phyloP scores from a whole-genome alignment of 23 red algal species.

The Gracilaria vermiculophylla region DNA sequence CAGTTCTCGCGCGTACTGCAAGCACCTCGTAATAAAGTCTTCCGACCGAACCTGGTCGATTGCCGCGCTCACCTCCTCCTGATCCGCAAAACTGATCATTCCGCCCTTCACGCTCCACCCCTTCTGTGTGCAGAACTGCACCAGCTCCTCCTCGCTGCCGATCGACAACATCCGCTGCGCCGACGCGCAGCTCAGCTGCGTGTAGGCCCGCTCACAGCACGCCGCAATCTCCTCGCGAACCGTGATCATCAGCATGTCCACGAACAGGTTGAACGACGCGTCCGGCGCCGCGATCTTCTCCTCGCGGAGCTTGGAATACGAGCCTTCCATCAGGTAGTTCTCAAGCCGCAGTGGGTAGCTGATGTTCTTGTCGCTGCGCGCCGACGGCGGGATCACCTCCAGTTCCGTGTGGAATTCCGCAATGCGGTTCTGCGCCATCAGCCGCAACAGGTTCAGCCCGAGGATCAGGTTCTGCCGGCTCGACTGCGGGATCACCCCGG shows the following conservation, averaged over 20 bases:
- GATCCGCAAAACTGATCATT: constrained; percentile 49
- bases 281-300: constrained; percentile 60
- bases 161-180: constrained; percentile 72
- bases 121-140: constrained; percentile 30
- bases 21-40: constrained; percentile 77
- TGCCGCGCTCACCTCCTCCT: constrained; percentile 11
- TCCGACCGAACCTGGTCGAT: constrained; percentile 53
- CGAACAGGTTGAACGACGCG: constrained; percentile 70
- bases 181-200: constrained; percentile 3
- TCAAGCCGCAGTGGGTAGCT: constrained; percentile 75
- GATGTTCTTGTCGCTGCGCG: constrained; percentile 61
- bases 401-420: constrained; percentile 97
- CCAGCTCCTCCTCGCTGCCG: constrained; percentile 46
- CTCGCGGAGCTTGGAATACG: constrained; percentile 81
- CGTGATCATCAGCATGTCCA: constrained; percentile 72
- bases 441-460: constrained; percentile 86
- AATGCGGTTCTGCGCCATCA: constrained; percentile 92
- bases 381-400: constrained; percentile 74
- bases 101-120: constrained; percentile 59
- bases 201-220: constrained; percentile 77
- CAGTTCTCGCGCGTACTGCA: constrained; percentile 80
- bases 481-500: constrained; percentile 48
- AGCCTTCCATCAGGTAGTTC: constrained; percentile 87
- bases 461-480: constrained; percentile 71
- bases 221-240: constrained; percentile 85